Conservation (phyloP, 306 rosid genomes). For the Pyrus bretschneideri region DNA sequence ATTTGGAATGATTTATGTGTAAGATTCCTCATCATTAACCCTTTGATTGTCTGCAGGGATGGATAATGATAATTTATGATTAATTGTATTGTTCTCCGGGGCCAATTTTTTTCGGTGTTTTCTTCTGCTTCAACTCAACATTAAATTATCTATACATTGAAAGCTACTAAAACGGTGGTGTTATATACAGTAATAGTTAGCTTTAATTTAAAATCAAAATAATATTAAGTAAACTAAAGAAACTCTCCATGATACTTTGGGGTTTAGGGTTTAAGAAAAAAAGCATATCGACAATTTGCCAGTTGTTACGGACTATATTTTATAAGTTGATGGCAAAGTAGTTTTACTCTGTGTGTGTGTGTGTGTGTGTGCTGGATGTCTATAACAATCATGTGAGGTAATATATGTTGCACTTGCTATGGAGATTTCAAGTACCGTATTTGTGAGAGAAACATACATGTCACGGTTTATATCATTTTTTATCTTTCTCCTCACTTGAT, state of each 20-base stretch:
- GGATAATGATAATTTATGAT: not conserved
- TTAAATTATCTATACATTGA: not conserved
- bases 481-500: too few species aligned
- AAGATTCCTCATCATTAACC: conserved; percentile 5
- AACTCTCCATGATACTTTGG: not conserved
- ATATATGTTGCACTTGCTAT: not conserved
- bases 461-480: too few species aligned
- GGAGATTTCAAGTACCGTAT: too few species aligned
- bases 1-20: conserved; percentile 1
- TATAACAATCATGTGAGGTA: not conserved
- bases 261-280: not conserved
- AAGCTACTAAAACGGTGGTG: not conserved
- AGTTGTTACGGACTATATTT: not conserved
- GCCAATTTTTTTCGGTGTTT: conserved; percentile 1
- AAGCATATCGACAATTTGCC: not conserved
- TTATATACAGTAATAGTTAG: not conserved
- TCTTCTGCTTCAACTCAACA: not conserved
- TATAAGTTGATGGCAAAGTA: too few species aligned
- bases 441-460: too few species aligned
- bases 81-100: not conserved
- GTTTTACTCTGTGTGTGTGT: too few species aligned
- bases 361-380: too few species aligned
- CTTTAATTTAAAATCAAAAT: not conserved
- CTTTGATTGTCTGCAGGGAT: conserved; percentile 3
- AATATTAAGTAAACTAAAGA: not conserved